Conservation (phyloP, 441 rosid genomes). For the Isatis lusitanica region DNA sequence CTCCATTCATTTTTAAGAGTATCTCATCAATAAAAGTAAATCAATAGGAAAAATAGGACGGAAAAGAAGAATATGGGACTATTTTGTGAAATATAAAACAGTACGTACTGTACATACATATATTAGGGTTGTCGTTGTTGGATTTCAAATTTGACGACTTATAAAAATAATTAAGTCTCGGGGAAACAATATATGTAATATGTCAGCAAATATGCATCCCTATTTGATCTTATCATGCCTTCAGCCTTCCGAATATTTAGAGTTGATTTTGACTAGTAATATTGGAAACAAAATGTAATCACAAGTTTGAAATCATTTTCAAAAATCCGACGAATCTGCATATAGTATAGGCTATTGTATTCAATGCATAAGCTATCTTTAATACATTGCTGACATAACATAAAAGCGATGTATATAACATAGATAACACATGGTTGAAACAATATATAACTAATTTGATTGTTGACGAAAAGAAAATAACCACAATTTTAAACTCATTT, state of each 20-base stretch:
- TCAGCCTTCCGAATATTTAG: not conserved
- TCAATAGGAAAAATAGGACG: too few species aligned
- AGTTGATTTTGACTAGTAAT: constrained; percentile 18
- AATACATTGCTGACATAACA: not conserved
- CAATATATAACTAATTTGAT: not conserved
- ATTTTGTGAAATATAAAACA: not conserved
- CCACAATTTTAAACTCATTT: not conserved
- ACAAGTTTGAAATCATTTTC: not conserved
- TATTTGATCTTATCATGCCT: constrained; percentile 1
- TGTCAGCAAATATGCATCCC: constrained; percentile 2
- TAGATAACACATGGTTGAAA: not conserved
- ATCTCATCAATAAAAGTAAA: too few species aligned
- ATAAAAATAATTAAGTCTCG: not conserved
- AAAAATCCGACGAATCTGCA: not conserved
- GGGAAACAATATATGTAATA: not conserved
- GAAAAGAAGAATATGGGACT: too few species aligned
- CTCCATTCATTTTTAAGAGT: too few species aligned
- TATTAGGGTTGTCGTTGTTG: not conserved
- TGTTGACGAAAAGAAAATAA: not conserved
- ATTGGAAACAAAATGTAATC: not conserved
- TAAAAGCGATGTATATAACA: not conserved
- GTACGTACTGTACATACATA: not conserved
- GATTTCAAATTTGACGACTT: constrained; percentile 6
- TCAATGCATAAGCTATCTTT: not conserved
- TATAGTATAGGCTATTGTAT: not conserved